Base-by-base conservation (phyloP, 495 filamentous ascomycete genomes). In the Neurospora sp. region DNA sequence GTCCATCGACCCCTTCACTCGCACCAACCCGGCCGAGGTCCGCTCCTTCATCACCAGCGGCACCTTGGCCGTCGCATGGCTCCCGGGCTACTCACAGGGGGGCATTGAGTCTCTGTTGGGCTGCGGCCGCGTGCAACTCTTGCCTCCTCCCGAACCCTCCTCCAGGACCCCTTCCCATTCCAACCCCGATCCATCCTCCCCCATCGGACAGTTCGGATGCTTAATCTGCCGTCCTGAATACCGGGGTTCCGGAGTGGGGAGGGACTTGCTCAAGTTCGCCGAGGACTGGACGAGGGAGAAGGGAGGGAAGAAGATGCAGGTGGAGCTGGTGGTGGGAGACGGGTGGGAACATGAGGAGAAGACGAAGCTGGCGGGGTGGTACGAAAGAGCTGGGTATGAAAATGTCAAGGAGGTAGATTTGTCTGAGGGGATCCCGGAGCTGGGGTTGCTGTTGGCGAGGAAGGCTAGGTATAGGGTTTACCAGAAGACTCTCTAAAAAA, bases 321-420 rank as follows among this genome's bases (percentile, higher is more conserved):
- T 73, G 8, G 71, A 73, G 61, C 8, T 73, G 39, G 27, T 73
- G 31, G 27, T 35, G 5, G 38, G 59, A 1, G 53, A 69, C 8
- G 71, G 61, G 20, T 73, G 71, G 71, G 37, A 73, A 4, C 71
- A 73, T 20, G 46, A 38, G 10, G 27, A 27, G 7, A 73, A 73
- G 71, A 22, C 18, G 5, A 70, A 68, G 39, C 16, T 73, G 39
- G 71, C 61, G 1, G 9, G 7, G 11, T 73, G 71, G 71, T 73
- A 73, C n/a, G 71, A 69, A 8, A 73, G 71, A 27, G 71, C 59
- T 12, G 71, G 71, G 39, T 73, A 69, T 14, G 5, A 11, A 16
- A 68, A 46, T n/a, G 39, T 69, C 1, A 38, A 68, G 35, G 40
- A 37, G 22, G 31, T 70, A 1, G 66, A 73, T 37, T 40, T 73